Percentiles rank a stretch among this genome's conserved stretches.
phyloP scores from a whole-genome alignment of 2,329 filamentous ascomycete species.

The Aspergillus sp. region DNA sequence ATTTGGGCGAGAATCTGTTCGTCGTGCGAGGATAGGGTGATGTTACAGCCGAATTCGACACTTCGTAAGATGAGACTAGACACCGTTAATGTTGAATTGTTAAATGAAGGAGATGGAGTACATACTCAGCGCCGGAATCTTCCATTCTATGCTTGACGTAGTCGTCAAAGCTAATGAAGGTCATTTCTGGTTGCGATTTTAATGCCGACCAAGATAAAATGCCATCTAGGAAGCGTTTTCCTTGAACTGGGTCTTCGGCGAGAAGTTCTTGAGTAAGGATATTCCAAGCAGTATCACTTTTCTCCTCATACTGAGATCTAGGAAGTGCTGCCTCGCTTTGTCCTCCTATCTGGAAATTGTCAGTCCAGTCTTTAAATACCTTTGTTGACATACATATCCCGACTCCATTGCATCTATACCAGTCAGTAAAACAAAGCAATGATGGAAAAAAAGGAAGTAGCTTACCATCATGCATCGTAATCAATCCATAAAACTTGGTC shows the following conservation, averaged over 20 bases:
- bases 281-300: no score
- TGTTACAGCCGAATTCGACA: constrained; percentile 4
- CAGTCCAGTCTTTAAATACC: no score
- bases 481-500: constrained; percentile 5
- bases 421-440: not conserved
- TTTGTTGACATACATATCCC: not conserved
- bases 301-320: no score
- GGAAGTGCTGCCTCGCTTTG: no score
- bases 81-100: not conserved
- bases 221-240: constrained; percentile 4
- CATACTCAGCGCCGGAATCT: constrained; percentile 7
- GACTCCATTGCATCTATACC: constrained; percentile 7
- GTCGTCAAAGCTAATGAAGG: constrained; percentile 2
- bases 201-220: constrained; percentile 4
- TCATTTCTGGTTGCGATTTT: not conserved
- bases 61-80: constrained; percentile 4
- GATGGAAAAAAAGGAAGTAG: not conserved
- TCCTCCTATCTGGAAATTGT: no score
- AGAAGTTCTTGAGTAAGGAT: no score
- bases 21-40: not conserved
- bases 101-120: not conserved
- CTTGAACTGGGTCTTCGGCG: not conserved
- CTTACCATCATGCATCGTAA: constrained; percentile 11
- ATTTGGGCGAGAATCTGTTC: not conserved
- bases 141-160: constrained; percentile 5